Conservation (phyloP, 768 basidiomycete genomes). For the Agaricus sinodeliciosus region DNA sequence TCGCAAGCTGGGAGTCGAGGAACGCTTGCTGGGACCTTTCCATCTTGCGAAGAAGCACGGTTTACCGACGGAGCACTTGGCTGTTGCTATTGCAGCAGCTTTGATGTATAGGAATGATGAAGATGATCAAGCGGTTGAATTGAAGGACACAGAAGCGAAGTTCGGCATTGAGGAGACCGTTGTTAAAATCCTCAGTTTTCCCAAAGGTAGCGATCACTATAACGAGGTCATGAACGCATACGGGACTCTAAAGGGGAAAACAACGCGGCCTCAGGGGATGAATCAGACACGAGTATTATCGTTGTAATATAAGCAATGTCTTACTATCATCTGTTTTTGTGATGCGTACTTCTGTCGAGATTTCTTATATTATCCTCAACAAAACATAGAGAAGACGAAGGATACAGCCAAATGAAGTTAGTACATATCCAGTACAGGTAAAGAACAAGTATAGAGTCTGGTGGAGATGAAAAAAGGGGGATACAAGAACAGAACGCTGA, state of each 20-base stretch:
- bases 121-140: constrained; percentile 3
- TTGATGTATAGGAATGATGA: constrained; percentile 9
- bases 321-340: not conserved
- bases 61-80: not conserved
- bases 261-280: not conserved
- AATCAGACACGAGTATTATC: not conserved
- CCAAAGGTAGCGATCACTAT: not conserved
- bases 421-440: no score
- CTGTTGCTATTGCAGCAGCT: constrained; percentile 1
- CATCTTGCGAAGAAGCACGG: constrained; percentile 2
- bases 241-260: not conserved
- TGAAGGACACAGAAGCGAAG: not conserved
- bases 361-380: no score
- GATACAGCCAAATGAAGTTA: no score
- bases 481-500: not conserved
- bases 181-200: not conserved
- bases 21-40: constrained; percentile 4
- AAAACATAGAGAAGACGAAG: no score
- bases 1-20: constrained; percentile 1
- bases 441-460: no score
- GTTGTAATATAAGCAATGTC: no score
- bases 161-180: not conserved
- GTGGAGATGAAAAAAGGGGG: not conserved
- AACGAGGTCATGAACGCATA: constrained; percentile 5
- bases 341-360: no score